Conservation (phyloP, 1,139 yeast species). For the Trichomonascaceae sp. region DNA sequence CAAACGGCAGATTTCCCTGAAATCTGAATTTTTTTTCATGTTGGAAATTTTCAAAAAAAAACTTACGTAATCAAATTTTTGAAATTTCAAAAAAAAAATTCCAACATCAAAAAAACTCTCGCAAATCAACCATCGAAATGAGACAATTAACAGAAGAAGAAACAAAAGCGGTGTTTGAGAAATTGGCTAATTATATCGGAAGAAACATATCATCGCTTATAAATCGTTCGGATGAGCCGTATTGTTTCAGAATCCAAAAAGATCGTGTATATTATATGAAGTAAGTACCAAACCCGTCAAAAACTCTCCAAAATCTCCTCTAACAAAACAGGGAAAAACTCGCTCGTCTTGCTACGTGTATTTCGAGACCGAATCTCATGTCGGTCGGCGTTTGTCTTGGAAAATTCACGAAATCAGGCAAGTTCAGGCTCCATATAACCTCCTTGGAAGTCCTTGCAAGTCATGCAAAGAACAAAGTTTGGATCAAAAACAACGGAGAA, state of each 20-base stretch:
- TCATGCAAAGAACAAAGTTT: conserved; percentile 86
- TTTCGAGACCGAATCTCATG: conserved; percentile 84
- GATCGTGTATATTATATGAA: conserved; percentile 89
- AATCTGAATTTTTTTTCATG: not conserved
- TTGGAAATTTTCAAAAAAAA: not conserved
- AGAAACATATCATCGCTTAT: conserved; percentile 84
- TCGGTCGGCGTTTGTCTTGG: conserved; percentile 92
- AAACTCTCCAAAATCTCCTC: conserved; percentile 1
- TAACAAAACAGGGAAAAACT: conserved; percentile 52
- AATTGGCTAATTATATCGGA: conserved; percentile 92
- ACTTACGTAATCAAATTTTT: not conserved
- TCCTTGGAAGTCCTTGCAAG: conserved; percentile 75
- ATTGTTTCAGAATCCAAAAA: conserved; percentile 91
- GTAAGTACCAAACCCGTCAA: conserved; percentile 12
- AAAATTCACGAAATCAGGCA: conserved; percentile 95
- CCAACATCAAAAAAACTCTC: no score
- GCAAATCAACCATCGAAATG: conserved; percentile 46
- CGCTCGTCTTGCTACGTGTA: conserved; percentile 84
- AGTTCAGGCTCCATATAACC: conserved; percentile 92
- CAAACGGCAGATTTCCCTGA: no score
- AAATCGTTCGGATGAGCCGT: conserved; percentile 84
- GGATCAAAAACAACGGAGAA: conserved; percentile 97
- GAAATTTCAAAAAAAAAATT: conserved; percentile 1
- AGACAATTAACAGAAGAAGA: conserved; percentile 96
- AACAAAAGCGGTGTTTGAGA: conserved; percentile 91